These are phyloP conservation scores for Phytophthora hibernalis DNA, from an alignment of 352 stramenopile genomes.

Conservation along the genomic window DNA sequence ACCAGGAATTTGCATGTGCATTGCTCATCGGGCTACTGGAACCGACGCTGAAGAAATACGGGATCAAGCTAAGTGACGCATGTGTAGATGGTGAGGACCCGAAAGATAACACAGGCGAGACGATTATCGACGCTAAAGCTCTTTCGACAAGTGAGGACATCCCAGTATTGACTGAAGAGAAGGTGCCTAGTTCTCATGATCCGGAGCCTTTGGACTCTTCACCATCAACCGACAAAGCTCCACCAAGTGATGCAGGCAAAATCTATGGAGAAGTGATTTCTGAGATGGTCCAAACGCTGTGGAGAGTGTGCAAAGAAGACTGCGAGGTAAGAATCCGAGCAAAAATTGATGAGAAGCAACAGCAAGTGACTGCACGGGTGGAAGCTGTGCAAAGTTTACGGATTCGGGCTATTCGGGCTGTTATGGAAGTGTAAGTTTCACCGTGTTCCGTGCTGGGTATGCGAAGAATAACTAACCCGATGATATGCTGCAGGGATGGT, in stretches of 20 bases:
- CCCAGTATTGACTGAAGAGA: conserved; percentile 22
- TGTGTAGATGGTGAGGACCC: conserved; percentile 2
- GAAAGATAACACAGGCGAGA: conserved; percentile 1
- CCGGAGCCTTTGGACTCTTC: conserved; percentile 16
- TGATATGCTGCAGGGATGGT: conserved; percentile 38
- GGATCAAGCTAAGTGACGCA: conserved; percentile 49
- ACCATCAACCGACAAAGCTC: conserved; percentile 8
- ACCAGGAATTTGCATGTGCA: conserved; percentile 79
- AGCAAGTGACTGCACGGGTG: conserved; percentile 70
- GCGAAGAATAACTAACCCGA: background rate
- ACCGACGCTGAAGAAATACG: conserved; percentile 72
- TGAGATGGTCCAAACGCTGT: conserved; percentile 74
- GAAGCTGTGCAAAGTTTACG: conserved; percentile 71
- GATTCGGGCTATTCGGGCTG: conserved; percentile 53
- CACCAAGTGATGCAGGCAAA: conserved; percentile 31
- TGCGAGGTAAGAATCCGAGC: conserved; percentile 60
- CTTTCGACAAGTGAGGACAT: conserved; percentile 25
- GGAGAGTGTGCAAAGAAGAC: conserved; percentile 58
- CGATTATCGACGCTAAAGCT: conserved; percentile 6
- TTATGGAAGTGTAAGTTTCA: conserved; percentile 70
- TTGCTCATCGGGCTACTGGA: conserved; percentile 78
- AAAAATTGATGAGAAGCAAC: conserved; percentile 86
- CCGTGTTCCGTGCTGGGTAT: background rate
- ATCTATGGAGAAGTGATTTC: conserved; percentile 79
- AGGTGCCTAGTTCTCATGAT: conserved; percentile 16